Conservation (phyloP, 495 filamentous ascomycete species). For the Neurospora sp. region DNA sequence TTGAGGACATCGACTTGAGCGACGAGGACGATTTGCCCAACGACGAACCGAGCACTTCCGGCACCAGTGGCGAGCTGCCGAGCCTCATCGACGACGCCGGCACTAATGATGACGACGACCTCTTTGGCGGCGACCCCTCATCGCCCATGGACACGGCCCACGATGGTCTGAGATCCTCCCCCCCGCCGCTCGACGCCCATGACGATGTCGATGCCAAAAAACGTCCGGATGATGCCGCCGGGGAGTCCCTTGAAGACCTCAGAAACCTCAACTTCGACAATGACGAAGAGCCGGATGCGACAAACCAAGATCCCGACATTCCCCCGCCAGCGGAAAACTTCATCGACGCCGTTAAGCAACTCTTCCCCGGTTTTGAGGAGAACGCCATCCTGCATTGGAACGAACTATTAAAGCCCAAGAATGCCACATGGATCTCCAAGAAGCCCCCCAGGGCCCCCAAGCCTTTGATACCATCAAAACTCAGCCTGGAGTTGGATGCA, state of each 20-base stretch:
- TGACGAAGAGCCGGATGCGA: constrained; percentile 22
- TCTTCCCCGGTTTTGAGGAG: constrained; percentile 62
- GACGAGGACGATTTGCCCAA: constrained; percentile 46
- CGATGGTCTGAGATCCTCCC: constrained; percentile 23
- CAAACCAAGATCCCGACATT: constrained; percentile 38
- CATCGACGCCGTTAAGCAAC: constrained; percentile 55
- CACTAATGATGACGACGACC: constrained; percentile 40
- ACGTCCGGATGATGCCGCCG: constrained; percentile 10
- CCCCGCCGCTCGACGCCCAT: constrained; percentile 24
- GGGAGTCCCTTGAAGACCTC: constrained; percentile 18
- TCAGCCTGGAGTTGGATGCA: constrained; percentile 68
- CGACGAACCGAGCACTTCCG: constrained; percentile 26
- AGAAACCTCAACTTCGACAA: constrained; percentile 37
- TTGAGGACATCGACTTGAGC: constrained; percentile 78
- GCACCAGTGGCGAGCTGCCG: constrained; percentile 29
- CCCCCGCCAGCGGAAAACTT: constrained; percentile 52
- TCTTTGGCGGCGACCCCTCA: constrained; percentile 36
- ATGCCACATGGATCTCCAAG: constrained; percentile 59
- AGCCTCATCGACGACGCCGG: constrained; percentile 39
- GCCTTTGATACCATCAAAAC: constrained; percentile 71
- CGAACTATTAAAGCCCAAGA: constrained; percentile 63
- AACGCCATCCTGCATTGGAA: constrained; percentile 57
- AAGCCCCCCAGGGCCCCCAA: constrained; percentile 66
- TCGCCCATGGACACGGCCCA: constrained; percentile 24
- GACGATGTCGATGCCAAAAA: constrained; percentile 17